Evolutionary conservation across 176 grass and related monocot genomes (phyloP), one percentile per base, ranked within the genome.

Genomic region (Cenchrus purpureus): DNA sequence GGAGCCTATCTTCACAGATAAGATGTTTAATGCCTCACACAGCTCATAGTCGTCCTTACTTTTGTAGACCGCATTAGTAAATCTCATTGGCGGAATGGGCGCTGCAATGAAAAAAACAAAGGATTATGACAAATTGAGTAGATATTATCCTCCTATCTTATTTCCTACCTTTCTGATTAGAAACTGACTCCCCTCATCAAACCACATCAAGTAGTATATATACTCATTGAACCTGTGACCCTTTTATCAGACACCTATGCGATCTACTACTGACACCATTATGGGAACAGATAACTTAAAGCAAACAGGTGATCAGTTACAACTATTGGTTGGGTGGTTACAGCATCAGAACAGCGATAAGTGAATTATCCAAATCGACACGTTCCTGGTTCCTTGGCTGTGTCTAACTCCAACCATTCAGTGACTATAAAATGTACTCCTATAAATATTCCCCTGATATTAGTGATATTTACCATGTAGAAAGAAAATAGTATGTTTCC

Each of bases 1-100:
- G 1, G 67, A 70, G 67, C 17, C 67, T 44, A 70, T 70, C 67
- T 70, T 70, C 42, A 70, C 67, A 70, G 40, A 46, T 0, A 70
- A n/a, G 19, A 46, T n/a, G 19, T 70, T 70, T 70, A 70, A 16
- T n/a, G 40, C 67, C 42, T 70, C 40, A n/a, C 67, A 70, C 40
- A 70, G 19, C 40, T 70, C 67, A 70, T 5, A 70, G 42, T 70
- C 42, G 1, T 8, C 0, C 40, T 5, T n/a, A 44, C 0, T 70
- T 46, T 70, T 70, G 40, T 70, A 70, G 67, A 70, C 67, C 4
- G 0, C 67, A 6, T 69, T 6, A 46, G 67, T 70, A 70, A 46
- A 70, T 12, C 67, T 70, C 67, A 70, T 70, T 1, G 42, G 67
- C 0, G 4, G 42, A 70, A 70, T 10, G 40, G 67, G 67, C 0